These are phyloP conservation scores for Microdochium paspali DNA, from an alignment of 2,329 filamentous ascomycete species.

Conservation along the genomic window DNA sequence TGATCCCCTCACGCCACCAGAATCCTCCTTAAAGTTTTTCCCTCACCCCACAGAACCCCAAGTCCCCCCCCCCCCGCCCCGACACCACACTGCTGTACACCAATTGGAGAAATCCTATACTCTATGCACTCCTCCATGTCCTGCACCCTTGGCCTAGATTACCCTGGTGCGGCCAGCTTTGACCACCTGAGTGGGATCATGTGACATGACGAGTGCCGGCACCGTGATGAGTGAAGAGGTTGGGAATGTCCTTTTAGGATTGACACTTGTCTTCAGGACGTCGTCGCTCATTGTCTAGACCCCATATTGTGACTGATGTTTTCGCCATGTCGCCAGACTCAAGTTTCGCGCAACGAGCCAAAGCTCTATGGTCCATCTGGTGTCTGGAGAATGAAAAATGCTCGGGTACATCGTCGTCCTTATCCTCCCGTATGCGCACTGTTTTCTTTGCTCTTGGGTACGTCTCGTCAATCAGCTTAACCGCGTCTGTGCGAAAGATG, in stretches of 20 bases:
- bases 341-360: not conserved
- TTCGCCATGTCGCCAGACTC: not conserved
- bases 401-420: not conserved
- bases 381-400: too few species aligned
- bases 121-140: too few species aligned
- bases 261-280: not conserved
- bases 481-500: not conserved
- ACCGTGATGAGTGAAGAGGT: not conserved
- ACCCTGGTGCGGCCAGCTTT: not conserved
- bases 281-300: too few species aligned
- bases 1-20: too few species aligned
- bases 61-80: not conserved
- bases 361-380: not conserved
- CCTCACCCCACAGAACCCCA: not conserved
- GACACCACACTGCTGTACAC: not conserved
- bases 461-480: not conserved
- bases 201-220: not conserved
- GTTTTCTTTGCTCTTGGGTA: not conserved
- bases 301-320: not conserved
- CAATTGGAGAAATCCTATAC: too few species aligned
- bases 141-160: too few species aligned
- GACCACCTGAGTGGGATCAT: not conserved
- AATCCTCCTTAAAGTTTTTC: too few species aligned
- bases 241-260: not conserved
- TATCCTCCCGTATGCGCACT: not conserved